phyloP scores from a whole-genome alignment of 768 basidiomycete species.

The Pleurotus eryngii region DNA sequence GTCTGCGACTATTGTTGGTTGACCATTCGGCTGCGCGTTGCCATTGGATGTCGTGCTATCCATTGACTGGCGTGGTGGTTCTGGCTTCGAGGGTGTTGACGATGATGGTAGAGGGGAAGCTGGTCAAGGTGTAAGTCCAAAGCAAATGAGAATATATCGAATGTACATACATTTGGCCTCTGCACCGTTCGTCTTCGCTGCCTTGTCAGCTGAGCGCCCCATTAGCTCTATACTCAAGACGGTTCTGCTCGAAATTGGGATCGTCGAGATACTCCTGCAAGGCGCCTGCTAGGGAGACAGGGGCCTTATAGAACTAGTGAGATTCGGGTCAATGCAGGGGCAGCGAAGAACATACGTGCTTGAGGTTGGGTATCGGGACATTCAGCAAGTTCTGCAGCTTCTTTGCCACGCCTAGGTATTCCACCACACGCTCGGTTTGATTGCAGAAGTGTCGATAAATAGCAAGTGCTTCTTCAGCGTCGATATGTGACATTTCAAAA shows the following conservation, averaged over 20 bases:
- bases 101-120: neutral
- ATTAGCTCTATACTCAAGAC: constrained; percentile 86
- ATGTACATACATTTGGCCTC: constrained; percentile 24
- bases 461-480: constrained; percentile 77
- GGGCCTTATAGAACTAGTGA: constrained; percentile 56
- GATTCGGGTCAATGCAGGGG: neutral
- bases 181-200: constrained; percentile 15
- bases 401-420: constrained; percentile 87
- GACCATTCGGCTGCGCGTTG: constrained; percentile 11
- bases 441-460: constrained; percentile 95
- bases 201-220: constrained; percentile 64
- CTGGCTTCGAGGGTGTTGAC: neutral
- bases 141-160: neutral
- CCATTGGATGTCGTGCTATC: too few species aligned
- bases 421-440: constrained; percentile 90
- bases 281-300: constrained; percentile 88
- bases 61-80: constrained; percentile 14
- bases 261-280: constrained; percentile 96
- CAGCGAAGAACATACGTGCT: constrained; percentile 57
- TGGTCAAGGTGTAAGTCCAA: neutral
- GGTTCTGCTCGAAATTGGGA: constrained; percentile 94
- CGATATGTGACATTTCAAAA: constrained; percentile 96
- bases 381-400: constrained; percentile 92
- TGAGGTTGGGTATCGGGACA: constrained; percentile 90
- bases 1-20: constrained; percentile 57